Evolutionary conservation across 2,329 filamentous ascomycete genomes (phyloP).

Genomic region (Monilinia fructigena): DNA sequence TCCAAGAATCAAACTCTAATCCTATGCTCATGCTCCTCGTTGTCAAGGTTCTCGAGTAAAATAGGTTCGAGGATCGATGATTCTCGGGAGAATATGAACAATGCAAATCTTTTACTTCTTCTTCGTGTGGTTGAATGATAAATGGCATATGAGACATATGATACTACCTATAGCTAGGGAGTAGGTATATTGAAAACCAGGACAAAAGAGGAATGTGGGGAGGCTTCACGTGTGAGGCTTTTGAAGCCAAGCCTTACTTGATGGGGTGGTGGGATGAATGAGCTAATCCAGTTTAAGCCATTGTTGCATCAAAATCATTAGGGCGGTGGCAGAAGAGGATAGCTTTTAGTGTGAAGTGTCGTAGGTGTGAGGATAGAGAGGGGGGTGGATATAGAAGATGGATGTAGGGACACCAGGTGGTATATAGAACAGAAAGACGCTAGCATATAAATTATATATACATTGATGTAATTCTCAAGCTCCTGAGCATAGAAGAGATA

Average conservation of each 20-base stretch:
- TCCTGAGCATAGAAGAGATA: too few relatives aligned
- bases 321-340: slow-evolving; percentile 3
- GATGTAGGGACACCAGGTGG: too few relatives aligned
- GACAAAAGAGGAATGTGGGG: too few relatives aligned
- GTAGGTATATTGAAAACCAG: too few relatives aligned
- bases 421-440: not conserved
- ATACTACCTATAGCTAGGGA: too few relatives aligned
- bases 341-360: not conserved
- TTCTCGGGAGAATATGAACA: not conserved
- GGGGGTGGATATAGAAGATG: too few relatives aligned
- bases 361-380: too few relatives aligned
- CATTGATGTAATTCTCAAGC: too few relatives aligned
- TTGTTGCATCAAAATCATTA: too few relatives aligned
- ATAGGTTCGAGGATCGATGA: not conserved
- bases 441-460: not conserved
- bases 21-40: not conserved
- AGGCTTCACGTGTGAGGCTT: too few relatives aligned
- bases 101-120: slow-evolving; percentile 13
- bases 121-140: slow-evolving; percentile 11
- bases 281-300: not conserved
- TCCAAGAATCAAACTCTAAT: not conserved
- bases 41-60: not conserved
- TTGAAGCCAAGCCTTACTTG: not conserved
- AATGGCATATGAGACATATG: too few relatives aligned
- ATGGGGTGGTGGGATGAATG: not conserved